Evolutionary conservation across 345 rosid genomes (phyloP).

Genomic region (Hibiscus trionum): DNA sequence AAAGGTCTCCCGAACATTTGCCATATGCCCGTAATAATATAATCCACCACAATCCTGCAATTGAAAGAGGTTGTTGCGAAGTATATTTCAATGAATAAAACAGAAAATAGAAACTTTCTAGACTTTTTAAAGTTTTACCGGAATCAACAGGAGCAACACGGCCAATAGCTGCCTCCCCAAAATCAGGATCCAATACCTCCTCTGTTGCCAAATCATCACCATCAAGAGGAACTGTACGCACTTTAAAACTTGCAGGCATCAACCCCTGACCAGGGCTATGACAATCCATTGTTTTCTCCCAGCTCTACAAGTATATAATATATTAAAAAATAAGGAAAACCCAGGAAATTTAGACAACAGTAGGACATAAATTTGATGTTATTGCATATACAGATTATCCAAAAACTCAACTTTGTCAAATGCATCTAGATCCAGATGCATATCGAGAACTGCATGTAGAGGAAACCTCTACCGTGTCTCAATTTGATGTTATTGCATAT

Average conservation of each 20-base stretch:
- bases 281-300: conserved; percentile 95
- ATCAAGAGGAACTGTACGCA: conserved; percentile 64
- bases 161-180: conserved; percentile 94
- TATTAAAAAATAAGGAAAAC: background rate
- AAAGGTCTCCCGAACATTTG: conserved; percentile 75
- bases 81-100: background rate
- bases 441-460: background rate
- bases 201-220: conserved; percentile 62
- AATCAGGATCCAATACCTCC: conserved; percentile 81
- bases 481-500: background rate
- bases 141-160: conserved; percentile 96
- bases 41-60: conserved; percentile 93
- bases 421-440: conserved; percentile 1
- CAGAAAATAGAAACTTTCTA: background rate
- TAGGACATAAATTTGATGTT: background rate
- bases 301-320: conserved; percentile 37
- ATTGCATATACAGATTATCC: too few species aligned
- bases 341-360: background rate
- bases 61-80: conserved; percentile 14
- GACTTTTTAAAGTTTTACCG: conserved; percentile 28
- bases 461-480: background rate
- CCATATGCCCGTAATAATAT: conserved; percentile 89
- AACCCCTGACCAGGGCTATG: conserved; percentile 88
- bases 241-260: conserved; percentile 97
- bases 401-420: background rate